A percentile compares a stretch with the other conserved stretches of the same genome.
phyloP scores from a whole-genome alignment of 306 rosid genomes.

The Casuarina cunninghamiana region DNA sequence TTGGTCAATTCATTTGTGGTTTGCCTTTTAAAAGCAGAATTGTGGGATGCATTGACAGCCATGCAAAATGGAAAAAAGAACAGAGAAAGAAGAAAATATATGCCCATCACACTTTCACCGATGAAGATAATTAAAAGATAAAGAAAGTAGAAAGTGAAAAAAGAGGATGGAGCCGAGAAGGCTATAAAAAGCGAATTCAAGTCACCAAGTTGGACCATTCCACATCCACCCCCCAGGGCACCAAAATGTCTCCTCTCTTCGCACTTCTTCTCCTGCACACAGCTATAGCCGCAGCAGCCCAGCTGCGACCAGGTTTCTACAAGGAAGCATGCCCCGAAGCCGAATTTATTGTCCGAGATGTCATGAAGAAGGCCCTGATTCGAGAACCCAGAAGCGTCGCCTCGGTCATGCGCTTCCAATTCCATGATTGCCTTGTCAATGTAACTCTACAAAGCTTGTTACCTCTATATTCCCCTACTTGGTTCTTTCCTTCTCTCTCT shows the following conservation, averaged over 20 bases:
- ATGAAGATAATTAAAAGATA: background rate
- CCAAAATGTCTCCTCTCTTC: constrained; percentile 25
- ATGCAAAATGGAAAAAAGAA: background rate
- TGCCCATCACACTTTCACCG: too few relatives aligned
- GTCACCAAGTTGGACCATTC: background rate
- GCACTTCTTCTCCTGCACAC: constrained; percentile 32
- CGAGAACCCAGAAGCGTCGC: constrained; percentile 78
- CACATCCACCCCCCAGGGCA: background rate
- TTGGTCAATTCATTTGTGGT: too few relatives aligned
- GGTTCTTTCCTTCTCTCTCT: background rate
- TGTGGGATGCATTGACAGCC: constrained; percentile 7
- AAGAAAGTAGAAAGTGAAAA: background rate
- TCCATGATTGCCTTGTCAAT: constrained; percentile 85
- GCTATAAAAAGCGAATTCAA: background rate
- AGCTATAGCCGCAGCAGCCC: constrained; percentile 22
- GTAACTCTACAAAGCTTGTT: constrained; percentile 25
- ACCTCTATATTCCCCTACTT: background rate
- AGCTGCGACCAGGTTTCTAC: constrained; percentile 64
- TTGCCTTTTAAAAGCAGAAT: too few relatives aligned
- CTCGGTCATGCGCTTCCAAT: constrained; percentile 89
- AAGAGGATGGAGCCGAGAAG: background rate
- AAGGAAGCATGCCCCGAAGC: constrained; percentile 57
- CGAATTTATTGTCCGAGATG: constrained; percentile 51
- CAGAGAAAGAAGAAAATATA: background rate
- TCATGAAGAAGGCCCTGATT: constrained; percentile 57